Evolutionary conservation across 352 stramenopile genomes (phyloP).

Genomic region (Globisporangium iwayamae): DNA sequence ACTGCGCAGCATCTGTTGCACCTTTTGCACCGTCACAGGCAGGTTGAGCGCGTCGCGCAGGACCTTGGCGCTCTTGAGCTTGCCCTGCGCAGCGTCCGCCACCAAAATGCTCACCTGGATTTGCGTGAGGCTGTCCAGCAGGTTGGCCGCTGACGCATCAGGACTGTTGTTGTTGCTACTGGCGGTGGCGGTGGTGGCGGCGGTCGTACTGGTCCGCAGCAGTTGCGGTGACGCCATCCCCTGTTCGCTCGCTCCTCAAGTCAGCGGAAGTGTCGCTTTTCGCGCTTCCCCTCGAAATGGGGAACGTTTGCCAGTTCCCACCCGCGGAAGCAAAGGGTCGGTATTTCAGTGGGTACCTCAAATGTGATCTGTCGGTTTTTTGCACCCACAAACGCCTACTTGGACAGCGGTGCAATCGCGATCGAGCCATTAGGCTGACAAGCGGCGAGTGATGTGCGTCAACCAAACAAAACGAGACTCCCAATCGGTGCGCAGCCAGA

Average conservation of each 20-base stretch:
- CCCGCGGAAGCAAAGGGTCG: too few species aligned
- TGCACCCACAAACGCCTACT: neutral
- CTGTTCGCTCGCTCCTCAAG: neutral
- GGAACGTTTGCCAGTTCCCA: neutral
- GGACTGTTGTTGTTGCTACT: too few species aligned
- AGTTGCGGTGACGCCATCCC: neutral
- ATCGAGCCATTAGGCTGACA: too few species aligned
- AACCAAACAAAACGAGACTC: too few species aligned
- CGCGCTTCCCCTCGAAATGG: neutral
- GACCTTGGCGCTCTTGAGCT: slow-evolving; percentile 12
- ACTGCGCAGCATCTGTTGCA: slow-evolving; percentile 12
- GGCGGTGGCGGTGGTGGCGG: neutral
- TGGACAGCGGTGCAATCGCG: too few species aligned
- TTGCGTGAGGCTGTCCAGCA: slow-evolving; percentile 5
- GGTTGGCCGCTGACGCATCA: neutral
- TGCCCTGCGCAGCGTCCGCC: slow-evolving; percentile 1
- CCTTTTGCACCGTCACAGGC: neutral
- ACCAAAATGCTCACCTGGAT: slow-evolving; percentile 2
- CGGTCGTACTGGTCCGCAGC: neutral
- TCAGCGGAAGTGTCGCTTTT: neutral
- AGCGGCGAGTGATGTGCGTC: too few species aligned
- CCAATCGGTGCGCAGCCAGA: too few species aligned
- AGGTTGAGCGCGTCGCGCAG: slow-evolving; percentile 15
- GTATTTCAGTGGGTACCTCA: too few species aligned
- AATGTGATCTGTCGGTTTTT: neutral